Conservation (phyloP, 305 asterid genomes). For the Fraxinus velutina region DNA sequence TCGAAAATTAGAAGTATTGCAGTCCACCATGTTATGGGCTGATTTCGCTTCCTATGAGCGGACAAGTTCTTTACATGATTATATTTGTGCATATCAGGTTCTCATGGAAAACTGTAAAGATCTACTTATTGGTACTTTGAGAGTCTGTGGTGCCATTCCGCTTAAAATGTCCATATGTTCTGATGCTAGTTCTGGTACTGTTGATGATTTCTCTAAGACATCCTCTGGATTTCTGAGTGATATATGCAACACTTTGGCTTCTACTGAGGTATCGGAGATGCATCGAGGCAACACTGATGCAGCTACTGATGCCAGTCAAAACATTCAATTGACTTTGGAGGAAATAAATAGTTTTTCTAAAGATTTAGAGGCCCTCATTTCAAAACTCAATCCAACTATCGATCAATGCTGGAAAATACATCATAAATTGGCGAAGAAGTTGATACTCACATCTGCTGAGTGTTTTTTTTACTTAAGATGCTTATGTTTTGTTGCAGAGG, state of each 20-base stretch:
- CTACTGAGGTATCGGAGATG: conserved; percentile 35
- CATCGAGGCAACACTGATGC: conserved; percentile 33
- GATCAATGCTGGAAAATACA: conserved; percentile 82
- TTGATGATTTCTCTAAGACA: conserved; percentile 41
- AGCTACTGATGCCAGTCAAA: conserved; percentile 37
- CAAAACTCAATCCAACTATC: conserved; percentile 57
- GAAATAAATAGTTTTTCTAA: conserved; percentile 47
- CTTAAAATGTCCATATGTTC: conserved; percentile 38
- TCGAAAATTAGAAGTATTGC: conserved; percentile 53
- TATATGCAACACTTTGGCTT: conserved; percentile 36
- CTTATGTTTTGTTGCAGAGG: conserved; percentile 42
- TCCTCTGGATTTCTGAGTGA: conserved; percentile 63
- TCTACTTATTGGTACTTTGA: conserved; percentile 47
- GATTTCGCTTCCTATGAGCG: conserved; percentile 63
- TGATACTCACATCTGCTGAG: conserved; percentile 65
- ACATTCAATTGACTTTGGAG: conserved; percentile 42
- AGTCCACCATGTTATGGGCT: conserved; percentile 55
- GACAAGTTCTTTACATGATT: conserved; percentile 59
- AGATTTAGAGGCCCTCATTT: conserved; percentile 52
- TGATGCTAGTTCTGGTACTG: conserved; percentile 39
- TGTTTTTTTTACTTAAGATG: conserved; percentile 70
- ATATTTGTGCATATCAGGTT: conserved; percentile 81
- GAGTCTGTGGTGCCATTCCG: conserved; percentile 66
- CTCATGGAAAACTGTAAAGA: conserved; percentile 68
- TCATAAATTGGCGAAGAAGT: conserved; percentile 59